Percentiles rank a stretch among this genome's conserved stretches.
Conservation (phyloP, 2,329 filamentous ascomycete genomes). For the Talaromyces sp. region DNA sequence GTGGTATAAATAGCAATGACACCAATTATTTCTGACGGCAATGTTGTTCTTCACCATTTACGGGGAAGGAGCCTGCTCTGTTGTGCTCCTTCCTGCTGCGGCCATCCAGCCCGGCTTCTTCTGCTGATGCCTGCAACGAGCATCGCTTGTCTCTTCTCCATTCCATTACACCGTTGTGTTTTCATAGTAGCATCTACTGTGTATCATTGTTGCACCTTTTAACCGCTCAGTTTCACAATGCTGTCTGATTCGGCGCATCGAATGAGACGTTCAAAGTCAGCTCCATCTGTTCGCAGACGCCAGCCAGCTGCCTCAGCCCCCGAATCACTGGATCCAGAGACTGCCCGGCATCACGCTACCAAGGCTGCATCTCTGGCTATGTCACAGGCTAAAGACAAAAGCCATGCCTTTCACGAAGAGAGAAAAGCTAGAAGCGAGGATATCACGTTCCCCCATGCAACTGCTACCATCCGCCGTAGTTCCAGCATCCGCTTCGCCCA, state of each 20-base stretch:
- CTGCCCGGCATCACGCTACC: constrained; percentile 29
- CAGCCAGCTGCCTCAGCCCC: constrained; percentile 17
- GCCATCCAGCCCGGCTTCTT: neutral
- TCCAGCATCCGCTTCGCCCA: constrained; percentile 14
- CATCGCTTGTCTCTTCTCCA: neutral
- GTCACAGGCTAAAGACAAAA: constrained; percentile 28
- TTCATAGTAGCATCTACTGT: constrained; percentile 7
- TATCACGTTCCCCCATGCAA: constrained; percentile 20
- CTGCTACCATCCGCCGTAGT: constrained; percentile 14
- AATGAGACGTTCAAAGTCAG: constrained; percentile 34
- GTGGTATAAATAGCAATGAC: neutral
- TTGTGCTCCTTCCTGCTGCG: neutral
- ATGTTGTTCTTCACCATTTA: neutral
- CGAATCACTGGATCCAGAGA: constrained; percentile 25
- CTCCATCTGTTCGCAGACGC: constrained; percentile 30
- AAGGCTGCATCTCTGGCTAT: constrained; percentile 40
- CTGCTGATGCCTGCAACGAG: neutral
- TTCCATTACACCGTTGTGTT: constrained; percentile 6
- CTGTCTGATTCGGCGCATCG: constrained; percentile 24
- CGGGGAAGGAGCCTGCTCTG: neutral
- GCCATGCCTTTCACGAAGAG: constrained; percentile 14
- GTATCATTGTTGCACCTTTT: constrained; percentile 3
- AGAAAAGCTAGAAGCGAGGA: constrained; percentile 12
- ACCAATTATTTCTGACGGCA: neutral
- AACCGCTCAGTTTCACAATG: constrained; percentile 11